Percentiles rank a stretch among this genome's conserved stretches.
Conservation (phyloP, 768 basidiomycete species). For the Kwoniella botswanensis region DNA sequence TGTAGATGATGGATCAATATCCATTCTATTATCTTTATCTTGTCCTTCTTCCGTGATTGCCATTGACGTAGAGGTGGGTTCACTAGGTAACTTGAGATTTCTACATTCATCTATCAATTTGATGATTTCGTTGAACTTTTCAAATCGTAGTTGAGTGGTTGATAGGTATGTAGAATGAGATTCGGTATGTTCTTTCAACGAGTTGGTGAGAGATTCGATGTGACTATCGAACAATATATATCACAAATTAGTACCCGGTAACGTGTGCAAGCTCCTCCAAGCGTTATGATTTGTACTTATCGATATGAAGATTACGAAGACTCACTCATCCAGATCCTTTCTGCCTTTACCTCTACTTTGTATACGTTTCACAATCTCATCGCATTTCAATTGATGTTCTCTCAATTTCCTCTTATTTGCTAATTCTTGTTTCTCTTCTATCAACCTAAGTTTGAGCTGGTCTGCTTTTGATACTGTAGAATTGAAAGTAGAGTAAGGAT, state of each 20-base stretch:
- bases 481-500: not conserved
- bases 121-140: conserved; percentile 38
- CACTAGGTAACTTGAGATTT: conserved; percentile 35
- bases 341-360: conserved; percentile 31
- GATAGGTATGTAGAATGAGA: conserved; percentile 33
- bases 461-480: conserved; percentile 30
- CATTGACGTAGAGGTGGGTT: conserved; percentile 2
- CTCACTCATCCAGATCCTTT: conserved; percentile 50
- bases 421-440: conserved; percentile 39
- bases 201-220: conserved; percentile 34
- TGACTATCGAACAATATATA: conserved; percentile 31
- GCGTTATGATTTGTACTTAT: not conserved
- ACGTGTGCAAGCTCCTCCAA: not conserved
- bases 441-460: conserved; percentile 31
- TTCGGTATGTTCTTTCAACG: conserved; percentile 41
- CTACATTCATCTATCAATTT: conserved; percentile 40
- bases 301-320: too few relatives aligned
- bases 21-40: conserved; percentile 32
- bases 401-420: conserved; percentile 33
- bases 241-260: not conserved
- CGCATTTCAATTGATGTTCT: conserved; percentile 45
- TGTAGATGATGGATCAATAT: conserved; percentile 32
- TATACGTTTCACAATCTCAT: conserved; percentile 46
- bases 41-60: conserved; percentile 9
- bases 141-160: conserved; percentile 36